Base-by-base conservation (phyloP, 306 rosid species). In the Dalbergia cochinchinensis region DNA sequence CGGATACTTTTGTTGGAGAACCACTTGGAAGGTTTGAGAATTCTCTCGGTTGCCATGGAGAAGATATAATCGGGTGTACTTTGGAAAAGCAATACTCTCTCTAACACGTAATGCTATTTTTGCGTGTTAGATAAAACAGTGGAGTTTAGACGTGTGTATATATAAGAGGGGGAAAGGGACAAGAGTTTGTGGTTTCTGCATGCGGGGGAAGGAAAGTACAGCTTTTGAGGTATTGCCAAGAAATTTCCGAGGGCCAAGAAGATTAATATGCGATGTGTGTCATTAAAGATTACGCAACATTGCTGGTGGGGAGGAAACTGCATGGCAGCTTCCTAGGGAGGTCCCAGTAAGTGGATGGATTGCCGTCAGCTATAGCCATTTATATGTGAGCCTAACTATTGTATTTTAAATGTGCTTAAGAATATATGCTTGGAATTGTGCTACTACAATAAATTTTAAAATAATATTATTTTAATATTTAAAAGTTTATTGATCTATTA, bases 1-100 rank as follows among this genome's bases (percentile, higher is more conserved):
- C 50, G 77, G 0, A 84, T 83, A 26, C 77, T 69, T 54, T 85
- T 90, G 81, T 81, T 87, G 0, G 91, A 72, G 78, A 92, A 90
- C 97, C 95, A 92, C 26, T 83, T 92, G 4, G 90, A 53, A n/a
- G 86, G 79, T 42, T 87, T 89, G 44, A 84, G 73, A 33, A 69
- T 77, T 55, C 7, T 58, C 15, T 74, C 35, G 4, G 73, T 50
- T 2, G 93, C 89, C 97, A 89, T 87, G 11, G 31, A 11, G 11
- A 26, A 37, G 41, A 37, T 37, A 37, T 37, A 37, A 48, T 76
- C 7, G 45, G 61, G 31, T 1, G 39, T 44, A 61, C 48, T 55
- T 18, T 11, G 59, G 51, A 9, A 42, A 31, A 58, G 8, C 4
- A 18, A 13, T 15, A n/a, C 11, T 3, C 22, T 59, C 39, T 47